Evolutionary conservation across 176 grass and related monocot species (phyloP).

Genomic region (Oryza australiensis): DNA sequence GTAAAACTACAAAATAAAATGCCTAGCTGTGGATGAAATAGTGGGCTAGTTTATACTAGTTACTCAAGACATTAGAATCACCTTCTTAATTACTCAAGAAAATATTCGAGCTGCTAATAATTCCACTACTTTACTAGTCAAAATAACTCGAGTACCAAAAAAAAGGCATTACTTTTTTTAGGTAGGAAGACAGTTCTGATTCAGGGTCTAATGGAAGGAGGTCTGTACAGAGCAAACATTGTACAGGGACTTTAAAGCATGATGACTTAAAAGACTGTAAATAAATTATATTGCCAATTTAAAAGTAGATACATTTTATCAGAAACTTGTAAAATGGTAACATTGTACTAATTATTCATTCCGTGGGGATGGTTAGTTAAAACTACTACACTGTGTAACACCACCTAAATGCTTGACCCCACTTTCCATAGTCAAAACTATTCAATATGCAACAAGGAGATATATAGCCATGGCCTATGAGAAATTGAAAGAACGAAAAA

Average conservation of each 20-base stretch:
- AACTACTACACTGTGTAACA: not conserved
- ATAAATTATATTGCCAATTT: not conserved
- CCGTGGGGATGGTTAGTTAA: not conserved
- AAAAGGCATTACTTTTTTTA: conserved; percentile 21
- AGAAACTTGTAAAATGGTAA: not conserved
- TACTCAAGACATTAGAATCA: not conserved
- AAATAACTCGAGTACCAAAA: conserved; percentile 12
- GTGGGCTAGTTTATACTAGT: not conserved
- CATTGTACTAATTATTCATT: not conserved
- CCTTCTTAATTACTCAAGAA: not conserved
- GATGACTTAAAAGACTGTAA: conserved; percentile 15
- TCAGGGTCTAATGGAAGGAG: not conserved
- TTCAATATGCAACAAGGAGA: not conserved
- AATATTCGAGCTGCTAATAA: not conserved
- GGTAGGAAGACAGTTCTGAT: conserved; percentile 5
- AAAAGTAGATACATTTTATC: not conserved
- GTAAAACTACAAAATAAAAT: not conserved
- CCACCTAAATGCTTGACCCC: conserved; percentile 8
- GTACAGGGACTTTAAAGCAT: conserved; percentile 12
- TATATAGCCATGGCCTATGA: not conserved
- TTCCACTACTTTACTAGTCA: not conserved
- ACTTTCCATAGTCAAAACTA: not conserved
- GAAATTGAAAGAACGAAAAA: not conserved
- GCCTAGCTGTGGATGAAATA: not conserved
- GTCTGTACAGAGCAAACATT: conserved; percentile 17